Evolutionary conservation across 495 filamentous ascomycete genomes (phyloP).

Genomic region (Cetradonia linearis): DNA sequence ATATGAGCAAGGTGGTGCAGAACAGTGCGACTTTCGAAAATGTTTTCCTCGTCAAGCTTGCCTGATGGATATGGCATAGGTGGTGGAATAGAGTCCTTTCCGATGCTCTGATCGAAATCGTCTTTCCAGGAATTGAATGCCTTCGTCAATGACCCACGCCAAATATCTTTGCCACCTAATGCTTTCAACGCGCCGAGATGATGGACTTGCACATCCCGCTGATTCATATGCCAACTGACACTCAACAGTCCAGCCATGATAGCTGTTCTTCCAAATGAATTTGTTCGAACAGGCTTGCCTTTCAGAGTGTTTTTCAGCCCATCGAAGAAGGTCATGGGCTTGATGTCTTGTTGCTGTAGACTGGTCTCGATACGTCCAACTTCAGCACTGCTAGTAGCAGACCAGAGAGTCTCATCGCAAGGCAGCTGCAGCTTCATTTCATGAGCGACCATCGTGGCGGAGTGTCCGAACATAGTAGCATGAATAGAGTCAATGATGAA

Average conservation of each 20-base stretch:
- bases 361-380: constrained; percentile 79
- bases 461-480: constrained; percentile 97
- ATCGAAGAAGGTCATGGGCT: constrained; percentile 81
- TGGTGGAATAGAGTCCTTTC: constrained; percentile 35
- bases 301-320: constrained; percentile 85
- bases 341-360: constrained; percentile 71
- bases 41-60: constrained; percentile 57
- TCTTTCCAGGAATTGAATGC: constrained; percentile 93
- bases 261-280: constrained; percentile 89
- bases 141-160: constrained; percentile 75
- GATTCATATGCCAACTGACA: constrained; percentile 97
- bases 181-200: constrained; percentile 69
- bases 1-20: constrained; percentile 93
- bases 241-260: constrained; percentile 90
- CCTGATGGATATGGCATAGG: constrained; percentile 32
- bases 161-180: constrained; percentile 84
- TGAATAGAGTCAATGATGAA: constrained; percentile 95
- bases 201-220: constrained; percentile 88
- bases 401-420: constrained; percentile 91
- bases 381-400: constrained; percentile 78
- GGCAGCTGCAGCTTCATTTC: constrained; percentile 88
- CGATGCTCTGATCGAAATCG: constrained; percentile 81
- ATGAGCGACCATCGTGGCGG: constrained; percentile 92
- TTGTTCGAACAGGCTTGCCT: constrained; percentile 77
- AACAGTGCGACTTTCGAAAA: constrained; percentile 78